These are phyloP conservation scores for Fusarium subglutinans DNA, from an alignment of 2,329 filamentous ascomycete genomes.

Conservation along the genomic window DNA sequence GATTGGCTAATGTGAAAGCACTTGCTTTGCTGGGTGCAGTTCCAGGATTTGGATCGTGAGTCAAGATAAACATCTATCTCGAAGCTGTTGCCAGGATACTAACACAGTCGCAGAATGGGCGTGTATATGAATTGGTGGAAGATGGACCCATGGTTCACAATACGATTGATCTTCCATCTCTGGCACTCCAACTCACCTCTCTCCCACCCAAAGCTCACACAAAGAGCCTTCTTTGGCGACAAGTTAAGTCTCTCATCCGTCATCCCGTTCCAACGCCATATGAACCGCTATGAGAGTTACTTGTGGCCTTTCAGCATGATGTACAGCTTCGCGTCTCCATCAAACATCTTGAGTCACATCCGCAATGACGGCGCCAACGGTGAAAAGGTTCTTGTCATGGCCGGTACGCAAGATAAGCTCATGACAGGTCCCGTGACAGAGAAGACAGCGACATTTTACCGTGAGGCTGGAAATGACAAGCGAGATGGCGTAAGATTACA, in stretches of 20 bases:
- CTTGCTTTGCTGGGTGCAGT: constrained; percentile 58
- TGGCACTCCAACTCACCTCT: constrained; percentile 62
- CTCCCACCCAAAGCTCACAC: constrained; percentile 59
- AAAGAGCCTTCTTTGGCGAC: constrained; percentile 60
- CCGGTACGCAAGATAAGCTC: constrained; percentile 53
- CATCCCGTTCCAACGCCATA: constrained; percentile 52
- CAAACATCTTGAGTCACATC: constrained; percentile 52
- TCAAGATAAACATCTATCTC: background rate
- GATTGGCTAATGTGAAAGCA: constrained; percentile 52
- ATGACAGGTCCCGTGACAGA: constrained; percentile 51
- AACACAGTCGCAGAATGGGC: constrained; percentile 47
- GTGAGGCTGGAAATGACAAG: constrained; percentile 13
- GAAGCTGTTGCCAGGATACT: background rate
- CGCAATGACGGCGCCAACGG: constrained; percentile 26
- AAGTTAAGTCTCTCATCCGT: constrained; percentile 53
- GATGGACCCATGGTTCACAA: constrained; percentile 58
- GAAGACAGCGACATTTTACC: constrained; percentile 48
- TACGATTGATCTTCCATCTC: constrained; percentile 57
- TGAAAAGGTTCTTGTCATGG: constrained; percentile 51
- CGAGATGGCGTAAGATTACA: constrained; percentile 51
- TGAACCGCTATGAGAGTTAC: constrained; percentile 62
- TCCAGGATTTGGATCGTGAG: constrained; percentile 52
- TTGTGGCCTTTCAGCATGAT: constrained; percentile 62
- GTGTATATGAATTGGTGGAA: constrained; percentile 58
- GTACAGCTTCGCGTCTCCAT: constrained; percentile 52